phyloP scores from a whole-genome alignment of 78 protist species.

The Dictyostelium purpureum region DNA sequence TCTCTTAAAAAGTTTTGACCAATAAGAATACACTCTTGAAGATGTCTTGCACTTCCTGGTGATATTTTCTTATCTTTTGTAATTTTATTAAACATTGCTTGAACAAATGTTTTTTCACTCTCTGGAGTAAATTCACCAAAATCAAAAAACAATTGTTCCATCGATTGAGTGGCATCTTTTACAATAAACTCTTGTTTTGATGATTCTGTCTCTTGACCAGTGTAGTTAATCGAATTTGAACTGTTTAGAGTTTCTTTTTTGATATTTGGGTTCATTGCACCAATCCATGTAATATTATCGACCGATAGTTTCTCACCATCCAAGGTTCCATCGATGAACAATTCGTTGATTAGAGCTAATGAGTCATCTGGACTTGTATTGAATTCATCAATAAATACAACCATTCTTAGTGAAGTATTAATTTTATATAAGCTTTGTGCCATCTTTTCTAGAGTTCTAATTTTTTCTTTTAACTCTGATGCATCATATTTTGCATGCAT shows the following conservation, averaged over 20 bases:
- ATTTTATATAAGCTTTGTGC: neutral
- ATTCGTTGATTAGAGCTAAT: conserved; percentile 64
- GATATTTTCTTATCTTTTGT: neutral
- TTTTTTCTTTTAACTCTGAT: neutral
- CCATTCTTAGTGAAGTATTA: neutral
- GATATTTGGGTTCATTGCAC: conserved; percentile 74
- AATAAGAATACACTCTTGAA: neutral
- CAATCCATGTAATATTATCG: conserved; percentile 51
- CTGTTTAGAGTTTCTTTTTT: neutral
- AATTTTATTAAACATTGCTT: neutral
- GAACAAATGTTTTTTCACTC: conserved; percentile 1
- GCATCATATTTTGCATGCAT: conserved; percentile 52
- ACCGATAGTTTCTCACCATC: conserved; percentile 38
- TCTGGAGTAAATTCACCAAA: neutral
- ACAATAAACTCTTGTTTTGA: conserved; percentile 7
- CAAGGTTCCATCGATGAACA: conserved; percentile 37
- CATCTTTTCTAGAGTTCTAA: neutral
- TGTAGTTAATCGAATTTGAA: neutral
- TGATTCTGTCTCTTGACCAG: neutral
- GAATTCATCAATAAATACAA: conserved; percentile 78
- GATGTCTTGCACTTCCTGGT: neutral
- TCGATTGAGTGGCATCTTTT: conserved; percentile 17
- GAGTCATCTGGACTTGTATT: conserved; percentile 57
- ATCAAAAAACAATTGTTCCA: neutral
- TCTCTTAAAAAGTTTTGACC: conserved; percentile 3